Evolutionary conservation across 768 basidiomycete genomes (phyloP).

Genomic region (Tricholomella constricta): DNA sequence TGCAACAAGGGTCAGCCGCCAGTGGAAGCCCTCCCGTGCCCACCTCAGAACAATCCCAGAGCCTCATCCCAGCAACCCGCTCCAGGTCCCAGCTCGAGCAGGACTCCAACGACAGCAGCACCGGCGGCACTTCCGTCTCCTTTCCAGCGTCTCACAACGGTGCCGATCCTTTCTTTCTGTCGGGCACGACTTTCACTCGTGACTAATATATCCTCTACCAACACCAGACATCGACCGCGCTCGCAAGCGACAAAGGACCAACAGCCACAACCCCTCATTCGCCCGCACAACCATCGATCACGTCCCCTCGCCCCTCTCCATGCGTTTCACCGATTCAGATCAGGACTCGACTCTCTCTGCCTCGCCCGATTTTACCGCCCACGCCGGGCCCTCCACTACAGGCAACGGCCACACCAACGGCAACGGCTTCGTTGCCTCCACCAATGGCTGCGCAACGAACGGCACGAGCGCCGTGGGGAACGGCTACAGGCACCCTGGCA

Average conservation of each 20-base stretch:
- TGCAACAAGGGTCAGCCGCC: constrained; percentile 41
- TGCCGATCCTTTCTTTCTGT: constrained; percentile 25
- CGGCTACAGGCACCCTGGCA: constrained; percentile 45
- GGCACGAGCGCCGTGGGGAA: constrained; percentile 29
- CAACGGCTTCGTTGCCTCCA: constrained; percentile 35
- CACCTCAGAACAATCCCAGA: constrained; percentile 29
- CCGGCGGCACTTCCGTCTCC: constrained; percentile 23
- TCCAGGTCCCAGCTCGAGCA: constrained; percentile 64
- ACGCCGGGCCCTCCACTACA: constrained; percentile 56
- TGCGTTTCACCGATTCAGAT: constrained; percentile 57
- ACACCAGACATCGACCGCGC: constrained; percentile 41
- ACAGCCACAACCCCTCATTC: constrained; percentile 37
- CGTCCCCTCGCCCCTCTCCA: constrained; percentile 35
- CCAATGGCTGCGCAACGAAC: constrained; percentile 43
- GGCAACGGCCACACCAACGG: constrained; percentile 48
- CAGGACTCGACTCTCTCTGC: constrained; percentile 45
- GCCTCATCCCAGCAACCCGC: constrained; percentile 68
- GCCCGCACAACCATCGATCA: constrained; percentile 33
- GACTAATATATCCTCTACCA: constrained; percentile 15
- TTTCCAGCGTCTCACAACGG: constrained; percentile 34
- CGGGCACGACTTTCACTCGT: constrained; percentile 7
- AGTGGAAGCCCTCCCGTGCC: constrained; percentile 19
- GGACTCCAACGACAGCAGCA: constrained; percentile 24
- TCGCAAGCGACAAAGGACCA: constrained; percentile 72
- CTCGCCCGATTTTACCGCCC: constrained; percentile 43